These are phyloP conservation scores for Exidia glandulosa DNA, from an alignment of 768 basidiomycete species.

Conservation along the genomic window DNA sequence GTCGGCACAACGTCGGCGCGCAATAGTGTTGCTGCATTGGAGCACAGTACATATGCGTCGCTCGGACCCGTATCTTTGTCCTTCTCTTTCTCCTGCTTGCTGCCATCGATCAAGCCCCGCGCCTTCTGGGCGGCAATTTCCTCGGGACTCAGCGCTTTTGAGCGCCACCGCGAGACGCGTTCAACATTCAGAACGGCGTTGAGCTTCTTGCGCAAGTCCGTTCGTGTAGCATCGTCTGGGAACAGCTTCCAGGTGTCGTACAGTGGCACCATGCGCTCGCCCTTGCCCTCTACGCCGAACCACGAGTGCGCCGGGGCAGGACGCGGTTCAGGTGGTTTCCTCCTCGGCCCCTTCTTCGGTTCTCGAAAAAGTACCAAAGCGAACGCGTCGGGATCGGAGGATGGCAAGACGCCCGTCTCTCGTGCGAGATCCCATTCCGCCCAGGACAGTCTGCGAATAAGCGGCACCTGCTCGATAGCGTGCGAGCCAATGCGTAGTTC, in stretches of 20 bases:
- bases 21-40: too few relatives aligned
- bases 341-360: not conserved
- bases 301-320: not conserved
- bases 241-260: not conserved
- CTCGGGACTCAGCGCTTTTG: too few relatives aligned
- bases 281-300: not conserved
- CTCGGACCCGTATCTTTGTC: too few relatives aligned
- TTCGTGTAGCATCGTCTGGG: not conserved
- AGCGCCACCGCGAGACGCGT: too few relatives aligned
- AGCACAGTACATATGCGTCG: too few relatives aligned
- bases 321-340: not conserved
- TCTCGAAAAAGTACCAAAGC: not conserved
- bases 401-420: not conserved
- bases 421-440: not conserved
- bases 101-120: too few relatives aligned
- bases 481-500: not conserved
- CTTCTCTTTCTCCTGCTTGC: too few relatives aligned
- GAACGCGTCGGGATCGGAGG: not conserved
- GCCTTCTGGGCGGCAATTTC: too few relatives aligned
- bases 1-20: too few relatives aligned
- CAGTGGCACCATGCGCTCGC: not conserved
- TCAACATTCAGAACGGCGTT: not conserved
- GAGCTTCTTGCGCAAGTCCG: not conserved
- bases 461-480: not conserved
- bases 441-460: not conserved